phyloP scores from a whole-genome alignment of 768 basidiomycete species.

The Auricularia heimuer region DNA sequence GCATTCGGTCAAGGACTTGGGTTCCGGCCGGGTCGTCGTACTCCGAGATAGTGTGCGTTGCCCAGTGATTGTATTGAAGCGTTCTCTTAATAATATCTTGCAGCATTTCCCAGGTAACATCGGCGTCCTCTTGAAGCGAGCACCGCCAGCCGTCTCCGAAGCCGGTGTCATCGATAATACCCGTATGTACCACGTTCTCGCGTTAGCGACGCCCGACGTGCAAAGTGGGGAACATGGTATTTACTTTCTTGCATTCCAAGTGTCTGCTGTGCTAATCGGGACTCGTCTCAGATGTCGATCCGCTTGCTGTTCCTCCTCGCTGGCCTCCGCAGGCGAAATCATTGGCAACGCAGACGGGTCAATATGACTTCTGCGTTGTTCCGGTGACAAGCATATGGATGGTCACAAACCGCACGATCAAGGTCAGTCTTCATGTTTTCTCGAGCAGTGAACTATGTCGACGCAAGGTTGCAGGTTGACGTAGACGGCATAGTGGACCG shows the following conservation, averaged over 20 bases:
- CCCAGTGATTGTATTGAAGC: not conserved
- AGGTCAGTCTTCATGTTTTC: conserved; percentile 34
- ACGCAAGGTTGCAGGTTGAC: conserved; percentile 43
- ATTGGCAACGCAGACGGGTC: conserved; percentile 38
- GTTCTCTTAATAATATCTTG: not conserved
- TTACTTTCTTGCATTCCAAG: conserved; percentile 4
- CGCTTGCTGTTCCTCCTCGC: conserved; percentile 50
- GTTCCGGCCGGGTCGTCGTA: conserved; percentile 70
- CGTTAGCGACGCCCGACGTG: conserved; percentile 53
- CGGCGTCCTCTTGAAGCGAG: conserved; percentile 62
- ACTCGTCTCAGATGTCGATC: conserved; percentile 41
- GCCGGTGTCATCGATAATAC: conserved; percentile 37
- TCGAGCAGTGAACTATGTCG: too few relatives aligned
- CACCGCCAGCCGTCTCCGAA: conserved; percentile 36
- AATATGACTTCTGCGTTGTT: conserved; percentile 59
- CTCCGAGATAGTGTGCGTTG: conserved; percentile 69
- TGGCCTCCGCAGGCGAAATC: conserved; percentile 61
- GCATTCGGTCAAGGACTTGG: conserved; percentile 58
- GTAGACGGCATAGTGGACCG: conserved; percentile 56
- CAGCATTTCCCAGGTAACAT: conserved; percentile 70
- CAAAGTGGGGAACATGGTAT: conserved; percentile 48
- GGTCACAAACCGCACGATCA: conserved; percentile 59
- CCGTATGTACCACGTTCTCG: conserved; percentile 59
- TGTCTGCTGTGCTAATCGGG: not conserved
- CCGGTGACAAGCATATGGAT: conserved; percentile 65